Evolutionary conservation across 768 basidiomycete species (phyloP), one percentile per base, ranked within the genome.

Genomic region (Leccinum incarnatum): DNA sequence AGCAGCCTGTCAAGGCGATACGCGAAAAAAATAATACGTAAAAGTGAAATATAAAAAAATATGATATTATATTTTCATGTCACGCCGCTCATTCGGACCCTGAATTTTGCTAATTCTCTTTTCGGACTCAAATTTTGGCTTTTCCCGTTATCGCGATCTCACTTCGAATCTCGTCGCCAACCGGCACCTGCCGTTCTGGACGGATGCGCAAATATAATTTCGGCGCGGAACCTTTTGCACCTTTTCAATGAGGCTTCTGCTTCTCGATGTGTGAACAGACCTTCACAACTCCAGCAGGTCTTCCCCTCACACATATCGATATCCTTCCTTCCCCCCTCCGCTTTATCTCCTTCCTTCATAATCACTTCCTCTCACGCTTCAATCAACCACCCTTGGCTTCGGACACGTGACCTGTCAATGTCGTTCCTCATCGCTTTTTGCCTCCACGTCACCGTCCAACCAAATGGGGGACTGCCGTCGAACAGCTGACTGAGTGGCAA

Each of bases 1-100:
- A 64, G 62, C 61, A 72, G n/a, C 60, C 62, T 67, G 67, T 74
- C 71, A 66, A 74, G 72, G 72, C 72, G 51, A 72, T 73, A 74
- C 72, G 59, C 59, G 64, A 68, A 70, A 69, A 65, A 74, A 73
- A 69, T 65, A 74, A 73, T 71, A 73, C 73, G 73, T 74, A 73
- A 73, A 17, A 47, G n/a, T 51, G 36, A 59, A 68, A 67, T 67
- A 67, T 36, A 63, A 42, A 60, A 32, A 32, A 64, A 68, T 68
- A 62, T 57, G 60, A 63, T 51, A 57, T 45, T 42, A 49, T 55
- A 69, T 60, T 64, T 60, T 62, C 57, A 63, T 69, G 30, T 49
- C 64, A 67, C 67, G 65, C 57, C 67, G 65, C 57, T 59, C 58
- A 36, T 63, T 69, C 66, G 69, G 72, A 72, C 72, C 71, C 67